A percentile compares a stretch with the other conserved stretches of the same genome.
These are phyloP conservation scores for Aspergillus thermomutatus DNA, from an alignment of 2,329 filamentous ascomycete species.

Conservation along the genomic window DNA sequence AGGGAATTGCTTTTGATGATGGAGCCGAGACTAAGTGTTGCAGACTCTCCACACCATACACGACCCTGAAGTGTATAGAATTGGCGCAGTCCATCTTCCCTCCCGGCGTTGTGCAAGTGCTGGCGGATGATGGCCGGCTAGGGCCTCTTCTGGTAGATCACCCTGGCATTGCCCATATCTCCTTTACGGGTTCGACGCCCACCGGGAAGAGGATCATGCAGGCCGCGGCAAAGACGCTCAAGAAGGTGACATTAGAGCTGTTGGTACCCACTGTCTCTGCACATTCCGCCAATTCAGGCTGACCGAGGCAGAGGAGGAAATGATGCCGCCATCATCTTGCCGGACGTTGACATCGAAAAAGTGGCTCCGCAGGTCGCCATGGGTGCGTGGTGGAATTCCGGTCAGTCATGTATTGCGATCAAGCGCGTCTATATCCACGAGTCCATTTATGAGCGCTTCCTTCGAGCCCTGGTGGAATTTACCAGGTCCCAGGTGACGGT, in stretches of 20 bases:
- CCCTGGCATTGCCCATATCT: constrained; percentile 52
- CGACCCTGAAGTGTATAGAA: constrained; percentile 53
- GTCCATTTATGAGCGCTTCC: constrained; percentile 53
- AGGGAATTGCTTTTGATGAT: too few relatives aligned
- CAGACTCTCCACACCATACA: constrained; percentile 45
- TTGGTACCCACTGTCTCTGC: too few relatives aligned
- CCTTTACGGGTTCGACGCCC: constrained; percentile 53
- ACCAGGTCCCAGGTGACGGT: constrained; percentile 33
- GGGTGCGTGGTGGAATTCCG: constrained; percentile 49
- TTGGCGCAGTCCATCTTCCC: constrained; percentile 48
- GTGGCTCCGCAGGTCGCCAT: constrained; percentile 40
- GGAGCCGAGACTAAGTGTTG: too few relatives aligned
- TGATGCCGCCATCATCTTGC: constrained; percentile 50
- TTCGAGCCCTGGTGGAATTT: constrained; percentile 41
- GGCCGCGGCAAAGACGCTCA: constrained; percentile 47
- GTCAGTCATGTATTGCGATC: constrained; percentile 51
- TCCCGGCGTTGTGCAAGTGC: constrained; percentile 51
- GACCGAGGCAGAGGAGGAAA: constrained; percentile 43
- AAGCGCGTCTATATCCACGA: constrained; percentile 61
- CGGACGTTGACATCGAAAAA: constrained; percentile 47
- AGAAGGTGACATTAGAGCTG: constrained; percentile 50
- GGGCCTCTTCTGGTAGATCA: constrained; percentile 51
- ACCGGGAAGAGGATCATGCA: constrained; percentile 49
- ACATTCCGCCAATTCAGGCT: too few relatives aligned
- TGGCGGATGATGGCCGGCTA: constrained; percentile 51